phyloP scores from a whole-genome alignment of 495 filamentous ascomycete genomes.

The Letharia lupina region DNA sequence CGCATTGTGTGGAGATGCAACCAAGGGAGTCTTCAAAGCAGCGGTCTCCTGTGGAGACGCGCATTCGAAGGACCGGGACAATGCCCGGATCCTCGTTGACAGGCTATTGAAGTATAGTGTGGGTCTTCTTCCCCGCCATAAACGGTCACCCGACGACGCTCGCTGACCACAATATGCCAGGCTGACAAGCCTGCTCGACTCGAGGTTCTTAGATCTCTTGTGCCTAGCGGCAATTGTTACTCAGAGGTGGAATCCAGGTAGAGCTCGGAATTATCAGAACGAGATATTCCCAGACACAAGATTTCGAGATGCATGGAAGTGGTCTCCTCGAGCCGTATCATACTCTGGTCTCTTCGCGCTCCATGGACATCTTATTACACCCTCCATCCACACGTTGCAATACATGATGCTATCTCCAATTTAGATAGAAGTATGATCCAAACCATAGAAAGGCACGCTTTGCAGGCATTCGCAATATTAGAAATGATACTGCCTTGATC shows the following conservation, averaged over 20 bases:
- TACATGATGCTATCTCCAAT: neutral
- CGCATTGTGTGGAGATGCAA: constrained; percentile 41
- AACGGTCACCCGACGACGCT: neutral
- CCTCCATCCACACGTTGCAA: neutral
- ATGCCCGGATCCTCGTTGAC: constrained; percentile 53
- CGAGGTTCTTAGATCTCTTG: neutral
- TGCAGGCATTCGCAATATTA: neutral
- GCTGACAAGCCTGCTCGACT: neutral
- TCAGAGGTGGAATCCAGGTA: neutral
- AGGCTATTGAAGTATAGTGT: constrained; percentile 49
- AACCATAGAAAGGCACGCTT: neutral
- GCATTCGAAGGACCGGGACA: constrained; percentile 49
- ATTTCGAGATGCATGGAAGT: neutral
- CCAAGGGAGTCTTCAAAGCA: constrained; percentile 33
- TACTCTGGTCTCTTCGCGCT: neutral
- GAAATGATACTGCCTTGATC: neutral
- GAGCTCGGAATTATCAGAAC: neutral
- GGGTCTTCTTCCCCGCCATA: constrained; percentile 14
- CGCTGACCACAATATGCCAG: neutral
- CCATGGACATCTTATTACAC: too few relatives aligned
- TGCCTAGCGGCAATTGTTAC: neutral
- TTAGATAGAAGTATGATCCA: neutral
- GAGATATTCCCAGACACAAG: neutral
- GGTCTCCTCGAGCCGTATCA: neutral
- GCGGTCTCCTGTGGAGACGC: constrained; percentile 15